phyloP scores from a whole-genome alignment of 148 eudicot species.

The Amaranthus hypochondriacus region DNA sequence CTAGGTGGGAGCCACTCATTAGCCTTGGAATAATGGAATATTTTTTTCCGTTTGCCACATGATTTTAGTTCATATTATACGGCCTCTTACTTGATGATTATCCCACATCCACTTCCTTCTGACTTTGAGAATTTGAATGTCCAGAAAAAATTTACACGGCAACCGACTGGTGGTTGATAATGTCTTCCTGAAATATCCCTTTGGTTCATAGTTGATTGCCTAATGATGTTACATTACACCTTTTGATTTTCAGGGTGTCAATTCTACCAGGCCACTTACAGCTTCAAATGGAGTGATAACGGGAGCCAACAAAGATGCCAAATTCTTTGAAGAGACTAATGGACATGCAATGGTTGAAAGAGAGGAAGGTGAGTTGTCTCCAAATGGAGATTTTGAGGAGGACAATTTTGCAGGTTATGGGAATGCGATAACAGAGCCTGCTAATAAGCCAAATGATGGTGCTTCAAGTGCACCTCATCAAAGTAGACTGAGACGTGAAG shows the following conservation, averaged over 20 bases:
- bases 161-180: neutral
- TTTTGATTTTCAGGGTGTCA: constrained; percentile 42
- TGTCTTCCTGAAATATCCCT: neutral
- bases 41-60: no score
- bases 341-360: constrained; percentile 47
- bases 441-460: constrained; percentile 31
- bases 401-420: constrained; percentile 49
- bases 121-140: neutral
- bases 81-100: neutral
- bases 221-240: neutral
- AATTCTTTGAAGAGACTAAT: constrained; percentile 33
- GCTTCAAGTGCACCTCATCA: constrained; percentile 29
- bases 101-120: neutral
- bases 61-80: neutral
- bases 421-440: constrained; percentile 31
- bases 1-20: no score
- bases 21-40: neutral
- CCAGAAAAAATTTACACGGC: neutral
- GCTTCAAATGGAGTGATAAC: constrained; percentile 33
- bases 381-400: constrained; percentile 60
- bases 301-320: constrained; percentile 30
- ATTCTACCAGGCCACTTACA: constrained; percentile 33
- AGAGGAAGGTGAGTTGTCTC: constrained; percentile 88
- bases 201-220: neutral
- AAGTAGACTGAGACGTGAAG: constrained; percentile 29